Evolutionary conservation across 495 filamentous ascomycete genomes (phyloP).

Genomic region (Neurospora cerealis): DNA sequence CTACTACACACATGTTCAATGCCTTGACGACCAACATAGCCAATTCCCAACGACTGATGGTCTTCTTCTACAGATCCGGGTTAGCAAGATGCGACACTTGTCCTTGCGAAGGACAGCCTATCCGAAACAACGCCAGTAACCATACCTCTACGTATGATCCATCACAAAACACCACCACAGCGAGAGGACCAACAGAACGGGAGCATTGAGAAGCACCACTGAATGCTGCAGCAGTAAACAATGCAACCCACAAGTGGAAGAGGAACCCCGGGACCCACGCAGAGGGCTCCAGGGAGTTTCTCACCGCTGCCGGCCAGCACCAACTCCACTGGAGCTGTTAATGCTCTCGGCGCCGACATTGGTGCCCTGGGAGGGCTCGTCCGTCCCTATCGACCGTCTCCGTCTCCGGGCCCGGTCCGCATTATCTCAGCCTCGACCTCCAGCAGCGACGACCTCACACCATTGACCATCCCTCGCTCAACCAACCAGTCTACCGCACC

Average conservation of each 20-base stretch:
- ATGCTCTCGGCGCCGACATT: background rate
- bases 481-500: background rate
- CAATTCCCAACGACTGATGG: background rate
- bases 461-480: background rate
- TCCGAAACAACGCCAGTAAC: background rate
- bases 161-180: background rate
- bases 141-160: background rate
- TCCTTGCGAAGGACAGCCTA: background rate
- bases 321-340: background rate
- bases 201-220: background rate
- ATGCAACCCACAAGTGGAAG: slow-evolving; percentile 40
- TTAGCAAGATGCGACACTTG: background rate
- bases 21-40: background rate
- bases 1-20: background rate
- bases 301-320: slow-evolving; percentile 34
- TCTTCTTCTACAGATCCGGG: background rate
- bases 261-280: slow-evolving; percentile 18
- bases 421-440: background rate
- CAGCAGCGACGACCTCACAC: background rate
- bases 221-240: slow-evolving; percentile 8
- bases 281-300: slow-evolving; percentile 45
- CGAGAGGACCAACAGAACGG: background rate
- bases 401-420: background rate
- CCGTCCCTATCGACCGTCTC: background rate
- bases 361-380: background rate